Evolutionary conservation across 164 flowering plant species (phyloP), one percentile per base, ranked within the genome.

Genomic region (Nymphaea colorata): DNA sequence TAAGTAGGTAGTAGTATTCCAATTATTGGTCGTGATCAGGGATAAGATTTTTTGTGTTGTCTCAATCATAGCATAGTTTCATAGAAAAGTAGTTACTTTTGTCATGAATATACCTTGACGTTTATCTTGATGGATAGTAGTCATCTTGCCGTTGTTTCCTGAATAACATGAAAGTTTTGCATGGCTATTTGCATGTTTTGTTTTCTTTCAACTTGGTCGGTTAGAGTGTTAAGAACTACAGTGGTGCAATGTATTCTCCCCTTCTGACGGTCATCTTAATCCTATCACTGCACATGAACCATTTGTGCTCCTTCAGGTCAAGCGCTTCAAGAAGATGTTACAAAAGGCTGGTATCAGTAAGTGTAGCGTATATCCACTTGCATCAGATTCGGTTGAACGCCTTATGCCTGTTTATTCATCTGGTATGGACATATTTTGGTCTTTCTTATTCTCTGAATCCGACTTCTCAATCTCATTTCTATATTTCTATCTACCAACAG

Each of bases 261-360:
- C 43, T 15, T 8, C 16, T 62, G 8, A 11, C 8, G 12, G 8
- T 12, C 36, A 8, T 62, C 18, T 12, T 62, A 11, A 11, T 62
- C 6, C 8, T 8, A 62, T 62, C 14, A 11, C 8, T 42, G 41
- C 43, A 8, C 16, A 41, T 42, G 44, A 64, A 41, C 16, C 4
- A 6, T 7, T 55, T 66, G 14, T 43, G 45, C 18, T 70, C 5
- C 75, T 68, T 62, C 79, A 90, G 96, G 91, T 82, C 53, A 80
- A 77, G 73, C 78, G 72, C 25, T 92, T 88, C 84, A 84, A 87
- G 75, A 83, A 76, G 71, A 61, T 93, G 67, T 73, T 90, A 44
- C 86, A 80, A 70, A 90, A 90, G 78, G 96, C 93, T 64, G 86
- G 78, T 51, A 72, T 71, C 43, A 69, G 80, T 65, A 76, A 81